phyloP scores from a whole-genome alignment of 768 basidiomycete genomes.

The Neoboletus subvelutipes region DNA sequence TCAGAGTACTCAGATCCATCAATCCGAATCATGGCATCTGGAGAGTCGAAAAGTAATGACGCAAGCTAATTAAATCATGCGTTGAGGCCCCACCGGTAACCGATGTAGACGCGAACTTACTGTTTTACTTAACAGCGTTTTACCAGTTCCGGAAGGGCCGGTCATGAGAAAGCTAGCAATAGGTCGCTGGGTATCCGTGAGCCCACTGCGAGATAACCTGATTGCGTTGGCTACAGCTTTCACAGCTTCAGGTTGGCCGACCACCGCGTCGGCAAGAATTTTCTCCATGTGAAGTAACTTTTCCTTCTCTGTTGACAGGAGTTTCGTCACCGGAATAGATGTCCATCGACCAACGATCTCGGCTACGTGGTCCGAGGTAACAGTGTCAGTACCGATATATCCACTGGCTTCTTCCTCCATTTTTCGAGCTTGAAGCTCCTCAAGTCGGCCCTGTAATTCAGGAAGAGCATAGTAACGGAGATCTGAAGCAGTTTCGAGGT shows the following conservation, averaged over 20 bases:
- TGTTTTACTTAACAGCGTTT: conserved; percentile 88
- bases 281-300: conserved; percentile 88
- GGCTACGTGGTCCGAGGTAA: conserved; percentile 88
- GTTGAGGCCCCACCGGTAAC: background rate
- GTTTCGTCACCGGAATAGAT: conserved; percentile 81
- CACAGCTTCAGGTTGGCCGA: conserved; percentile 90
- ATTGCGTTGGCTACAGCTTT: conserved; percentile 94
- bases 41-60: conserved; percentile 83
- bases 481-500: conserved; percentile 79
- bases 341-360: conserved; percentile 96
- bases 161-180: conserved; percentile 93
- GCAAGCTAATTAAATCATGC: conserved; percentile 59
- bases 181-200: conserved; percentile 84
- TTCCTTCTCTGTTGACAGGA: conserved; percentile 89
- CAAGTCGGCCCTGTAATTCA: conserved; percentile 74
- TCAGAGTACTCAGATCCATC: conserved; percentile 95
- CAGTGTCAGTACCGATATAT: conserved; percentile 59
- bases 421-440: conserved; percentile 70
- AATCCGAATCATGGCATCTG: conserved; percentile 88
- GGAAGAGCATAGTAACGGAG: conserved; percentile 91
- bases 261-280: conserved; percentile 69
- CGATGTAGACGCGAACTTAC: conserved; percentile 41
- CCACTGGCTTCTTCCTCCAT: conserved; percentile 64
- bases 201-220: conserved; percentile 87
- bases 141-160: conserved; percentile 89